Base-by-base conservation (phyloP, 164 flowering plant genomes). In the Cinnamomum chago region DNA sequence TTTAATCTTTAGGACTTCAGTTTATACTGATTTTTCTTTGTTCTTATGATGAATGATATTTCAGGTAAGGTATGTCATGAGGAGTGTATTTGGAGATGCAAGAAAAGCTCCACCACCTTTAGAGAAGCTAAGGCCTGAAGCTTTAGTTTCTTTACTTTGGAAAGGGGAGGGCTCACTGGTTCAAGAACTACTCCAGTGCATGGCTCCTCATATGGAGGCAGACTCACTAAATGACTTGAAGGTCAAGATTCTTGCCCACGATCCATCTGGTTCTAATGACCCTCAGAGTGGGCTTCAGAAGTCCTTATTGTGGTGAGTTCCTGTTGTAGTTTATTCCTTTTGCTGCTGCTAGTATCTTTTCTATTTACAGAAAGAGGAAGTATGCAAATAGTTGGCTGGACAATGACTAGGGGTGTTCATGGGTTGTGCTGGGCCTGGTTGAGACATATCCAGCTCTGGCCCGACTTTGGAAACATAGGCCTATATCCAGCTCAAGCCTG, bases 11-110 rank as follows among this genome's bases (percentile, higher is more conserved):
- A n/a, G 60, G 13, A 40, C 47, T 40, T 18, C 60, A 55, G 13
- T 47, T n/a, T 18, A 23, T 40, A 24, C 17, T 68, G 7, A 7
- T 70, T 20, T 11, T 72, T 27, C 27, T 27, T 27, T 30, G 28
- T 12, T 30, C 68, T 60, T 50, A 64, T 17, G 20, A 51, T 23
- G 18, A 25, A 18, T 74, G n/a, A 50, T 69, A 75, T 65, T 83
- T 30, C 86, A 96, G 99, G 99, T 96, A 79, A 86, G 93, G 51
- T 92, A 96, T 85, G 99, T 96, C 4, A 84, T 96, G 94, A 88
- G 93, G 83, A 82, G 92, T 65, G 83, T 91, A 68, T 96, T 88
- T 78, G 94, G 89, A 72, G 97, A 96, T 79, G 92, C 97, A 50
- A 91, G 88, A 85, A 86, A 82, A 72, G 99, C 98, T 72, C 98